Evolutionary conservation across 306 rosid genomes (phyloP).

Genomic region (Castanospermum australe): DNA sequence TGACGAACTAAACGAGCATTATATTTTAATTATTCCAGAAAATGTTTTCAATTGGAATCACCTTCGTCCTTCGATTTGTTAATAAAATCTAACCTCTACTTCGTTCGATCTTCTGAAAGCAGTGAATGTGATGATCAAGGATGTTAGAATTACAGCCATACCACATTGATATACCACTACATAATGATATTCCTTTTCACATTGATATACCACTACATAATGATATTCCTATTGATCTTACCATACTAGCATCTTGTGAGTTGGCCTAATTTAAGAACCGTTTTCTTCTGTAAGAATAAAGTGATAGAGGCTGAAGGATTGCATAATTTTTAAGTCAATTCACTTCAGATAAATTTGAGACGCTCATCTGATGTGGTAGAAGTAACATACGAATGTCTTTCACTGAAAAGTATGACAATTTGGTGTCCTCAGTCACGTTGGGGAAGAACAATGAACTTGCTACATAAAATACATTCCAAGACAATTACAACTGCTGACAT

Average conservation of each 20-base stretch:
- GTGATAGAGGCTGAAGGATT: constrained; percentile 6
- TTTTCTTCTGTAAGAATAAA: constrained; percentile 3
- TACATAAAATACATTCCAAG: constrained; percentile 11
- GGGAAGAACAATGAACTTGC: background rate
- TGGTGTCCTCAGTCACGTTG: background rate
- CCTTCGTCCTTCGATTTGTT: background rate
- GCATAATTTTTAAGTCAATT: background rate
- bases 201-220: constrained; percentile 22
- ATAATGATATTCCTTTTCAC: too few relatives aligned
- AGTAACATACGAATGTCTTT: constrained; percentile 2
- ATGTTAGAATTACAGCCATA: constrained; percentile 39
- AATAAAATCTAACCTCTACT: too few relatives aligned
- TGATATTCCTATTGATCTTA: constrained; percentile 34
- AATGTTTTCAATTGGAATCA: background rate
- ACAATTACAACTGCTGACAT: background rate
- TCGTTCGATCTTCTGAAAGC: constrained; percentile 28
- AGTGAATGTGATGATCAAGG: constrained; percentile 41
- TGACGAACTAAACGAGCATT: too few relatives aligned
- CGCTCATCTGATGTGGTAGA: background rate
- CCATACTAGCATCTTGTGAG: constrained; percentile 39
- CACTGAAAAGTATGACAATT: background rate
- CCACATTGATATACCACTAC: too few relatives aligned
- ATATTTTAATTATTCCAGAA: too few relatives aligned
- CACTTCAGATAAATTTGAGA: background rate
- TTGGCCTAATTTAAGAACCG: constrained; percentile 27